Evolutionary conservation across 345 rosid species (phyloP).

Genomic region (Linum trigynum): DNA sequence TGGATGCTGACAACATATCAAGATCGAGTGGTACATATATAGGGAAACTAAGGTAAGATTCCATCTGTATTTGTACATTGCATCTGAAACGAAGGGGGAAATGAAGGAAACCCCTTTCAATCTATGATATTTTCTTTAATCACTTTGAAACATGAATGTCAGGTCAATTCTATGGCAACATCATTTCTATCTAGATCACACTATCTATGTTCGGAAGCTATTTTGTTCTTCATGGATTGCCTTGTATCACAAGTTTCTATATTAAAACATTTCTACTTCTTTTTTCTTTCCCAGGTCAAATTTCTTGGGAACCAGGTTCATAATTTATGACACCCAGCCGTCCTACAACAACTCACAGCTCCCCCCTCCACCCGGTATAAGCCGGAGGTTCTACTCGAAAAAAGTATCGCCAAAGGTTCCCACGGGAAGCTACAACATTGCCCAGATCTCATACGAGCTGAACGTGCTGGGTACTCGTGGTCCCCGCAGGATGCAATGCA

Average conservation of each 20-base stretch:
- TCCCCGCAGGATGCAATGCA: conserved; percentile 55
- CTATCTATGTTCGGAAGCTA: no score
- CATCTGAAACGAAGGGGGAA: no score
- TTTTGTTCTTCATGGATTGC: no score
- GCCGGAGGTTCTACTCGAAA: conserved; percentile 50
- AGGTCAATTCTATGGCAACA: no score
- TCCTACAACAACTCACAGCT: conserved; percentile 24
- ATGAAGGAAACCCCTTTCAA: no score
- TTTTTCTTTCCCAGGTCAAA: conserved; percentile 39
- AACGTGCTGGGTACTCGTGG: conserved; percentile 59
- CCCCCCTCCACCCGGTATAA: conserved; percentile 30
- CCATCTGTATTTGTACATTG: not conserved
- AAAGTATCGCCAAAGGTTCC: conserved; percentile 61
- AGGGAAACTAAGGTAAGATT: conserved; percentile 10
- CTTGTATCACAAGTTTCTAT: no score
- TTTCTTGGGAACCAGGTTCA: conserved; percentile 21
- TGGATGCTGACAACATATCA: no score
- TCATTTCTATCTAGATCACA: no score
- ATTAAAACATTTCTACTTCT: no score
- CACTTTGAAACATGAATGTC: no score
- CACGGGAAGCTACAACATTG: conserved; percentile 49
- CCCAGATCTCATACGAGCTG: conserved; percentile 47
- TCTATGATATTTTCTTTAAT: no score
- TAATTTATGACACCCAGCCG: conserved; percentile 2
- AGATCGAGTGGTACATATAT: conserved; percentile 2